phyloP scores from a whole-genome alignment of 2,329 filamentous ascomycete genomes.

The Pseudocercospora crystallina region DNA sequence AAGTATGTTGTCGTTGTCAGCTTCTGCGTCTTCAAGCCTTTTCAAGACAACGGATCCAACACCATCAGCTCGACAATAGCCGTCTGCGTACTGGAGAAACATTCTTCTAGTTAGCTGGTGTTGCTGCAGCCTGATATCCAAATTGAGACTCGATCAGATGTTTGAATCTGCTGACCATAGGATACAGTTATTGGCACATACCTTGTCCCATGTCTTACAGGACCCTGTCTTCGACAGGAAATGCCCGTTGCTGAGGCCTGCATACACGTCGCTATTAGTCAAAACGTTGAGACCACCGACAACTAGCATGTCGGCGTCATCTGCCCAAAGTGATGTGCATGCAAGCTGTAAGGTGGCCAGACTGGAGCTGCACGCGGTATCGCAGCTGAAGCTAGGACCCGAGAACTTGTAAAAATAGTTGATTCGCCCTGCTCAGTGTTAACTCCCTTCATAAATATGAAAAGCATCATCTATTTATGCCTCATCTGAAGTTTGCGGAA shows the following conservation, averaged over 20 bases:
- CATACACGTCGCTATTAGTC: constrained; percentile 8
- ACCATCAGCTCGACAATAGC: constrained; percentile 34
- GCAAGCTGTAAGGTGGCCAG: constrained; percentile 27
- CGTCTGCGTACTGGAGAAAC: no score
- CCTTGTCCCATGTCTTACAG: constrained; percentile 30
- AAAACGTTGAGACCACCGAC: constrained; percentile 32
- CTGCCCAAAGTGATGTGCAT: constrained; percentile 31
- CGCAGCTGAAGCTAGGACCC: constrained; percentile 29
- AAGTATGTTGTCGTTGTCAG: constrained; percentile 34
- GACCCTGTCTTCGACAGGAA: constrained; percentile 24
- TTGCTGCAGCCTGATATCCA: no score
- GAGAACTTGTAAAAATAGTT: constrained; percentile 24
- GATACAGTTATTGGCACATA: no score
- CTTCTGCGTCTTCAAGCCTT: constrained; percentile 33
- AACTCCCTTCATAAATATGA: no score
- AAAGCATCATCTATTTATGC: no score
- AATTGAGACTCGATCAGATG: no score
- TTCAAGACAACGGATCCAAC: constrained; percentile 32
- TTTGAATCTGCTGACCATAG: no score
- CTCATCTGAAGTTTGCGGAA: no score
- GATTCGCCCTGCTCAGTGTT: constrained; percentile 26
- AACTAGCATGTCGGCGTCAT: constrained; percentile 32
- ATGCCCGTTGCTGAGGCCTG: constrained; percentile 29
- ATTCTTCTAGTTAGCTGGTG: no score
- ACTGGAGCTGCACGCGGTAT: constrained; percentile 34